Conservation (phyloP, 208 protist species). For the Acanthamoeba lenticulata region DNA sequence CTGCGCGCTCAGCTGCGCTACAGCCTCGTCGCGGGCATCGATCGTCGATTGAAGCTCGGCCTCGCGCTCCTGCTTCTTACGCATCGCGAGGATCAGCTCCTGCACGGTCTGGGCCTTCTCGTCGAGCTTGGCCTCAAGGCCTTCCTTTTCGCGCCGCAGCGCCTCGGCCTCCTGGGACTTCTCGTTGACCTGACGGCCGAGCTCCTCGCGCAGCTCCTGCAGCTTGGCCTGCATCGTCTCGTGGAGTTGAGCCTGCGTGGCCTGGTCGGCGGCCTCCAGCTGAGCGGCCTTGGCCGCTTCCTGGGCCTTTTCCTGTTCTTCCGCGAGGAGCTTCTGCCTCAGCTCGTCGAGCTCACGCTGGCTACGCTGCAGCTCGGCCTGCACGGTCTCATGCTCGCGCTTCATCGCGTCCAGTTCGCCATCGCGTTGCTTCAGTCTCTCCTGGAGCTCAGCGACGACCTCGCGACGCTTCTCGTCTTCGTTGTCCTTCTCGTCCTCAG, state of each 20-base stretch:
- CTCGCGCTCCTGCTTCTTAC: background rate
- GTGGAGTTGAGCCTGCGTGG: background rate
- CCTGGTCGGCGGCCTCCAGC: background rate
- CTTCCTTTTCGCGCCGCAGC: background rate
- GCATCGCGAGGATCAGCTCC: background rate
- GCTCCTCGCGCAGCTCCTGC: conserved; percentile 6
- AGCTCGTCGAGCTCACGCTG: background rate
- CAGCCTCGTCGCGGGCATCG: background rate
- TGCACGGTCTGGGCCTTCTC: conserved; percentile 17
- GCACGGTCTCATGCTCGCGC: too few species aligned
- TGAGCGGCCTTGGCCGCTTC: background rate
- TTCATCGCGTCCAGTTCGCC: background rate
- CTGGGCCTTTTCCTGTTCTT: background rate
- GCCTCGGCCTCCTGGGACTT: background rate
- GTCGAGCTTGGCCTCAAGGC: background rate
- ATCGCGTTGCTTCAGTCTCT: background rate
- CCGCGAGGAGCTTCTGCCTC: background rate
- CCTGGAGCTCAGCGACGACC: background rate
- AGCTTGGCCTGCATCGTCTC: background rate
- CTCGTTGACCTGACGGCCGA: background rate
- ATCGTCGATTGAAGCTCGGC: background rate
- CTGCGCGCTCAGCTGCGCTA: background rate
- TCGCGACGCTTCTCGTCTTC: background rate
- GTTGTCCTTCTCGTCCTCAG: background rate
- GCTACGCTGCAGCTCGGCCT: background rate